phyloP scores from a whole-genome alignment of 805 yeast species.

The Yarrowia keelungensis region DNA sequence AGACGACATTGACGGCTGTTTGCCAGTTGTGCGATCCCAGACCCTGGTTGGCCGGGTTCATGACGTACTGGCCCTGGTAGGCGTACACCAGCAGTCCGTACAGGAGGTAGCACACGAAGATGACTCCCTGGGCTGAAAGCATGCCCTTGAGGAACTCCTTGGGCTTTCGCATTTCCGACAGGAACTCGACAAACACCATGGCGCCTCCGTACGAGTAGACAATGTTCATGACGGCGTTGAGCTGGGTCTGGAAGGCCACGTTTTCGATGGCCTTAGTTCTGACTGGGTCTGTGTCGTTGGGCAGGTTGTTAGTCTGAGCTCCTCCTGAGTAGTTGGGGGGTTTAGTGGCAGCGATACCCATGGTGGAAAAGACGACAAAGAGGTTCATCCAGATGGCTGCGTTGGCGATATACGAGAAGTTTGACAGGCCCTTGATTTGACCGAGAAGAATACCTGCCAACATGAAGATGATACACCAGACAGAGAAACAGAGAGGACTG shows the following conservation, averaged over 20 bases:
- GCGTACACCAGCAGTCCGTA: constrained; percentile 7
- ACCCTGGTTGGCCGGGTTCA: constrained; percentile 9
- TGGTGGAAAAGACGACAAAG: constrained; percentile 2
- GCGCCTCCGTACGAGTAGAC: constrained; percentile 13
- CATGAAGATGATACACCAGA: constrained; percentile 13
- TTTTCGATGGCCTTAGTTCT: not conserved
- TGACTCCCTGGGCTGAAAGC: constrained; percentile 13
- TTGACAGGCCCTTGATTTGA: not conserved
- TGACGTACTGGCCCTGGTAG: constrained; percentile 9
- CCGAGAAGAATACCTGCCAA: constrained; percentile 2
- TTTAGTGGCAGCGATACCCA: constrained; percentile 1
- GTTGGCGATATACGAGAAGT: constrained; percentile 8
- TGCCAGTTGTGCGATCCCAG: constrained; percentile 10
- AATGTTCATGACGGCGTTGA: constrained; percentile 16
- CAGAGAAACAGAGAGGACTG: not conserved
- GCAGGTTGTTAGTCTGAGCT: not conserved
- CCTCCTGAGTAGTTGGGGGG: not conserved
- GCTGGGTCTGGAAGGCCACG: constrained; percentile 8
- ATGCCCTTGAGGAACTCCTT: constrained; percentile 2
- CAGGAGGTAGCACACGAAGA: not conserved
- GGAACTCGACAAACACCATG: constrained; percentile 10
- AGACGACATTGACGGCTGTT: not conserved
- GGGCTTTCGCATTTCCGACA: constrained; percentile 4
- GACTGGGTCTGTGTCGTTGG: constrained; percentile 1
- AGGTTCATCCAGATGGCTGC: constrained; percentile 20